Evolutionary conservation across 163 green algal species (phyloP).

Genomic region (Chlorella variabilis): DNA sequence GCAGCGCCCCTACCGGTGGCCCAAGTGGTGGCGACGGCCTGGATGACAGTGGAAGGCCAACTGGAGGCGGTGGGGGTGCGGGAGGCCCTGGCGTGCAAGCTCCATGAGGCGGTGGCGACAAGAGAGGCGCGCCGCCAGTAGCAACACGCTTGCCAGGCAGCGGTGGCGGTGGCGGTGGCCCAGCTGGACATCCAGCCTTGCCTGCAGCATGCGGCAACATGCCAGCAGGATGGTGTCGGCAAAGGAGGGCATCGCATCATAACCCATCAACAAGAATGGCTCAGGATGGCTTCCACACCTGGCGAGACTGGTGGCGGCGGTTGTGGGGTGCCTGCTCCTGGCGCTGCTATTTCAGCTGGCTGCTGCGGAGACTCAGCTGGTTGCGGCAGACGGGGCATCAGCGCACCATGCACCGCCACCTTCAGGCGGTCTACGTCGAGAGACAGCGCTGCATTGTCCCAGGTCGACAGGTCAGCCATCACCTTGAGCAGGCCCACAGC

Average conservation of each 20-base stretch:
- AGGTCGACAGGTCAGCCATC: conserved; percentile 35
- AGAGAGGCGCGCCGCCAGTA: background rate
- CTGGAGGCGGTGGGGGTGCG: background rate
- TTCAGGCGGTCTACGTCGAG: conserved; percentile 12
- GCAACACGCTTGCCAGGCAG: background rate
- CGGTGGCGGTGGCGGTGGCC: background rate
- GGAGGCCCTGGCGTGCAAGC: background rate
- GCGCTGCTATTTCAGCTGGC: too few relatives aligned
- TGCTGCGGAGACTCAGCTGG: conserved; percentile 10
- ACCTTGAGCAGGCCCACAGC: conserved; percentile 41
- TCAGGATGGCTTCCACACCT: background rate
- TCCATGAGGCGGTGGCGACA: background rate
- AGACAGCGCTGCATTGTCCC: conserved; percentile 10
- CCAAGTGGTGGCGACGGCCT: background rate
- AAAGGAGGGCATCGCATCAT: too few relatives aligned
- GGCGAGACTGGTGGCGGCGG: background rate
- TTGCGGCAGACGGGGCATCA: too few relatives aligned
- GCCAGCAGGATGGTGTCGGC: background rate
- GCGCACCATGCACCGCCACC: conserved; percentile 9
- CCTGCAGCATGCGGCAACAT: background rate
- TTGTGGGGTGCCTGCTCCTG: too few relatives aligned
- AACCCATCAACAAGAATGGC: too few relatives aligned
- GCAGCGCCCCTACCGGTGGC: background rate
- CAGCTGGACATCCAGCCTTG: background rate
- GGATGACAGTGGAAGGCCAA: too few relatives aligned